Base-by-base conservation (phyloP, 768 basidiomycete genomes). In the Pulveroboletus frians region DNA sequence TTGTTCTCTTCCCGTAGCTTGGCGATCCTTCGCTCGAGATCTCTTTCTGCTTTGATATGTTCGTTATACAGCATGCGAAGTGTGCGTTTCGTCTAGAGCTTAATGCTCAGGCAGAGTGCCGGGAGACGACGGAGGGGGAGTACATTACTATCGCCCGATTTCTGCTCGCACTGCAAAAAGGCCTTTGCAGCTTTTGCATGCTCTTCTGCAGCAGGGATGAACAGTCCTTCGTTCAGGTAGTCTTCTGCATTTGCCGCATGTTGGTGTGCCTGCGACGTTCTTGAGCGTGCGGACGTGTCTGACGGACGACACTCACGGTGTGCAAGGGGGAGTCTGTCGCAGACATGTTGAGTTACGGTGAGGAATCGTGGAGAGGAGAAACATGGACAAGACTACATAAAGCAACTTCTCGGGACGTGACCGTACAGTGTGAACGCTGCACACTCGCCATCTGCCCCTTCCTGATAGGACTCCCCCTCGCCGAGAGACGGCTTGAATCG, bases 171-270 rank as follows among this genome's bases (percentile, higher is more conserved):
- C 30, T 78, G 79, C 50, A 77, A 66, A 61, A 88, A 91, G 2
- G 85, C 84, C 51, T 83, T 82, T 14, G 88, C 87, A 26, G 90
- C 87, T 60, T 83, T 85, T 52, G 72, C 65, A 57, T 91, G 85
- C 54, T 90, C 85, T 52, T 87, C 83, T 21, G 80, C 75, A 10
- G 89, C 85, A 31, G 80, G 79, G 18, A 88, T 77, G 45, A 88
- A 75, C 6, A 88, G 71, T 11, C 89, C 89, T 50, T 79, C 76
- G 11, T 73, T 74, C 39, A 77, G 61, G 59, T 77, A 80, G 50
- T 90, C 87, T 43, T 91, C 88, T 31, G 88, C 88, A 59, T 85
- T 85, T 14, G 83, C 82, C 46, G 85, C 85, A 68, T 90, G 87
- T 58, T 85, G 81, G 65, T 92, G 86, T 18, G 89, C 88, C 88